These are phyloP conservation scores for Parastagonospora nodorum DNA, from an alignment of 2,329 filamentous ascomycete species.

Conservation along the genomic window DNA sequence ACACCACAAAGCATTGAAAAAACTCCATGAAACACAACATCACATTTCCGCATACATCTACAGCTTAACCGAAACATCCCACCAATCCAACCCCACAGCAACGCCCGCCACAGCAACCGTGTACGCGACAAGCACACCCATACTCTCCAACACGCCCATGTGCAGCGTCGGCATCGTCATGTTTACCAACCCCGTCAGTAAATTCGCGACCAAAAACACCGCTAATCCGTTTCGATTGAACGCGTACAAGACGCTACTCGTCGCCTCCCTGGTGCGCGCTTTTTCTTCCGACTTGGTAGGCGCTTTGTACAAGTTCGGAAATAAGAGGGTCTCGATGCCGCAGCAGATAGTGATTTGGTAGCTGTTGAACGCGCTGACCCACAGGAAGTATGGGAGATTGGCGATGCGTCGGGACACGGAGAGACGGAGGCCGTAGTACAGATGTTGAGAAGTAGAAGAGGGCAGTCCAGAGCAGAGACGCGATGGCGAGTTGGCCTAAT, in stretches of 20 bases:
- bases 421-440: slow-evolving; percentile 67
- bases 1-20: too few relatives aligned
- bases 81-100: slow-evolving; percentile 69
- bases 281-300: slow-evolving; percentile 61
- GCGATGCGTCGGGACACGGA: slow-evolving; percentile 85
- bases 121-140: slow-evolving; percentile 78
- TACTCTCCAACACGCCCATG: slow-evolving; percentile 65
- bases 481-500: slow-evolving; percentile 66
- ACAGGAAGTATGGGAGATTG: slow-evolving; percentile 91
- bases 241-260: slow-evolving; percentile 78
- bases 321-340: slow-evolving; percentile 76
- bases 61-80: slow-evolving; percentile 72
- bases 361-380: slow-evolving; percentile 90
- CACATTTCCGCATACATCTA: slow-evolving; percentile 40
- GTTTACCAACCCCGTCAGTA: slow-evolving; percentile 88
- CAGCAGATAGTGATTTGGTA: slow-evolving; percentile 81
- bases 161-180: slow-evolving; percentile 83
- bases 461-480: slow-evolving; percentile 69
- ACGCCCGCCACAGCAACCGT: slow-evolving; percentile 68
- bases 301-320: slow-evolving; percentile 71
- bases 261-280: slow-evolving; percentile 70
- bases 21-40: too few relatives aligned
- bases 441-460: slow-evolving; percentile 73
- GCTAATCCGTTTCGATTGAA: slow-evolving; percentile 88
- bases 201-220: slow-evolving; percentile 84